These are phyloP conservation scores for Macrophomina tecta DNA, from an alignment of 2,329 filamentous ascomycete genomes.

Conservation along the genomic window DNA sequence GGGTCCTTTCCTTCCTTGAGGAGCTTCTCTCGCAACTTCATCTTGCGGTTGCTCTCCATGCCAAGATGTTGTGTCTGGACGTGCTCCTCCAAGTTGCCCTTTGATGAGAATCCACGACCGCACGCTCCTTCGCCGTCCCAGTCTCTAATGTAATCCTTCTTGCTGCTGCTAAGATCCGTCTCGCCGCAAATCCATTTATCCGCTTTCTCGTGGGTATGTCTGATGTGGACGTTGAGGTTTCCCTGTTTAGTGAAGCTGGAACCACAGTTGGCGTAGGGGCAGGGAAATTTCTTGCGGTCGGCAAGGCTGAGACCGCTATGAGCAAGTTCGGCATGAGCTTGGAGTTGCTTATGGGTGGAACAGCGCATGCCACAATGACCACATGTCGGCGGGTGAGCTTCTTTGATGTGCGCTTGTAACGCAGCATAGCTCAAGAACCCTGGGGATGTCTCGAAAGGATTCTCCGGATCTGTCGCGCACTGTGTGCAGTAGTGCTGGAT, in stretches of 20 bases:
- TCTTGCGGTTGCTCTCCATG: constrained; percentile 49
- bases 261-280: constrained; percentile 70
- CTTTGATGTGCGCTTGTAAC: constrained; percentile 74
- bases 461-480: constrained; percentile 60
- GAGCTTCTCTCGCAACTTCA: constrained; percentile 47
- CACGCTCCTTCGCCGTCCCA: constrained; percentile 76
- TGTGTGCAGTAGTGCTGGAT: constrained; percentile 78
- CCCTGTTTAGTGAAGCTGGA: constrained; percentile 81
- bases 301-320: constrained; percentile 62
- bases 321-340: constrained; percentile 74
- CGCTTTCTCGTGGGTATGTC: constrained; percentile 75
- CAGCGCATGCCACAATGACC: constrained; percentile 74
- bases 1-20: constrained; percentile 37
- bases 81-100: constrained; percentile 81
- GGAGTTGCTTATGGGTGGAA: constrained; percentile 59
- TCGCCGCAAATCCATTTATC: constrained; percentile 79
- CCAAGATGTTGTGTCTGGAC: constrained; percentile 81
- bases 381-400: constrained; percentile 75
- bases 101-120: constrained; percentile 76
- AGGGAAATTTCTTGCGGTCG: constrained; percentile 66
- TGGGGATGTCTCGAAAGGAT: constrained; percentile 41
- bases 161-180: constrained; percentile 62
- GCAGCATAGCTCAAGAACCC: constrained; percentile 73
- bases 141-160: constrained; percentile 58
- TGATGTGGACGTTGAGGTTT: constrained; percentile 83